Percentiles rank a stretch among this genome's conserved stretches.
These are phyloP conservation scores for Articulospora tetracladia DNA, from an alignment of 495 filamentous ascomycete species.

Conservation along the genomic window DNA sequence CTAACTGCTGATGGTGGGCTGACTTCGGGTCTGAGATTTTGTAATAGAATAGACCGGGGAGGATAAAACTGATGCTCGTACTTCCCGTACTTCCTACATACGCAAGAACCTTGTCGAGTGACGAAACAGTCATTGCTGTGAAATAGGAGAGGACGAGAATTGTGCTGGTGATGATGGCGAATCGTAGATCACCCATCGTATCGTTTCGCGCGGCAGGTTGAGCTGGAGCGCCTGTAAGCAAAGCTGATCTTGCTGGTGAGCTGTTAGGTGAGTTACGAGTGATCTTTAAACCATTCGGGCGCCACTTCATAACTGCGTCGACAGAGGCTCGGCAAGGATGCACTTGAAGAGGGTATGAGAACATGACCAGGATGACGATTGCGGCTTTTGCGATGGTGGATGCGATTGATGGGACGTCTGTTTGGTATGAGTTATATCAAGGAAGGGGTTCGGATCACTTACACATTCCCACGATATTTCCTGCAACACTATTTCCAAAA, in stretches of 20 bases:
- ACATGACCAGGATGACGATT: conserved; percentile 95
- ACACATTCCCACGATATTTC: conserved; percentile 94
- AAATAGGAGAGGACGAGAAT: conserved; percentile 83
- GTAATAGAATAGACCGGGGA: conserved; percentile 96
- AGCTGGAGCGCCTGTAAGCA: conserved; percentile 36
- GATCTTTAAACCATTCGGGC: conserved; percentile 45
- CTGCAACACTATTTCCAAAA: conserved; percentile 79
- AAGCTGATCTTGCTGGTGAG: conserved; percentile 36
- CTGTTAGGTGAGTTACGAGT: conserved; percentile 26
- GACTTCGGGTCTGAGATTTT: conserved; percentile 90
- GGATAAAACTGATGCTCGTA: conserved; percentile 92
- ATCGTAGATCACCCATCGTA: conserved; percentile 79
- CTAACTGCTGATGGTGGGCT: conserved; percentile 72
- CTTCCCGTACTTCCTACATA: conserved; percentile 94
- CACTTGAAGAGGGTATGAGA: conserved; percentile 91
- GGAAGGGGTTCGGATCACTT: conserved; percentile 25
- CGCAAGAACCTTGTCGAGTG: conserved; percentile 83
- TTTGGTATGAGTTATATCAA: background rate
- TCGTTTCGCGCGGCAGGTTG: conserved; percentile 35
- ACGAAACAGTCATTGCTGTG: conserved; percentile 85
- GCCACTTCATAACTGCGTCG: conserved; percentile 90
- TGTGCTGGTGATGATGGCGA: conserved; percentile 81
- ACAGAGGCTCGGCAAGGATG: conserved; percentile 93
- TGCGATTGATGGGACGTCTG: conserved; percentile 64
- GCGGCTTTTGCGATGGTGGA: conserved; percentile 92